Percentiles rank a stretch among this genome's conserved stretches.
Evolutionary conservation across 164 flowering plant species (phyloP).

Genomic region (Santalum album): DNA sequence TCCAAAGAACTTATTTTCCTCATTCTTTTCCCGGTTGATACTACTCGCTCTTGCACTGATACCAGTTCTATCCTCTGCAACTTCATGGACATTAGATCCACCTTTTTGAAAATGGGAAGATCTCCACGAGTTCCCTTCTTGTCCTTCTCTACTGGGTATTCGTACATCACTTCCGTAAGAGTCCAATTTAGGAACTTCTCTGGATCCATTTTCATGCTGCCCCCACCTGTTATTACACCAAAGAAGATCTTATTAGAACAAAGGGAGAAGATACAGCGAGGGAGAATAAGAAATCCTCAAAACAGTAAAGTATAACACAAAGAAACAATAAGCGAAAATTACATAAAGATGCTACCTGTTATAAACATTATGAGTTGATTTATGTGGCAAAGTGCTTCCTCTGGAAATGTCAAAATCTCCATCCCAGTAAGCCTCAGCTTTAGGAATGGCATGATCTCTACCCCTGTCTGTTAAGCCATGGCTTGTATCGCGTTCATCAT

Average conservation of each 20-base stretch:
- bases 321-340: too few species aligned
- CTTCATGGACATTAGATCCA: constrained; percentile 25
- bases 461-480: constrained; percentile 39
- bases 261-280: too few species aligned
- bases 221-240: too few species aligned
- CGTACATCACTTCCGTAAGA: constrained; percentile 32
- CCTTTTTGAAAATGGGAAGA: constrained; percentile 31
- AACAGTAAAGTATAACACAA: too few species aligned
- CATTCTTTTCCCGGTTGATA: constrained; percentile 25
- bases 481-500: constrained; percentile 94
- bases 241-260: too few species aligned
- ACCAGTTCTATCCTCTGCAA: constrained; percentile 27
- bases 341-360: constrained; percentile 37
- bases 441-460: constrained; percentile 44
- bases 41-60: constrained; percentile 24
- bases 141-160: constrained; percentile 49
- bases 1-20: constrained; percentile 34
- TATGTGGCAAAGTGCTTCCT: constrained; percentile 33
- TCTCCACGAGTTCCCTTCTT: constrained; percentile 60
- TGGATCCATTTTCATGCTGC: constrained; percentile 43
- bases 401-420: constrained; percentile 70
- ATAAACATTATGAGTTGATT: constrained; percentile 25
- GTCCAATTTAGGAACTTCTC: constrained; percentile 40
- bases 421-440: constrained; percentile 47
- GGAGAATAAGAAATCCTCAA: too few species aligned